Conservation (phyloP, 768 basidiomycete species). For the Amanita muscaria region DNA sequence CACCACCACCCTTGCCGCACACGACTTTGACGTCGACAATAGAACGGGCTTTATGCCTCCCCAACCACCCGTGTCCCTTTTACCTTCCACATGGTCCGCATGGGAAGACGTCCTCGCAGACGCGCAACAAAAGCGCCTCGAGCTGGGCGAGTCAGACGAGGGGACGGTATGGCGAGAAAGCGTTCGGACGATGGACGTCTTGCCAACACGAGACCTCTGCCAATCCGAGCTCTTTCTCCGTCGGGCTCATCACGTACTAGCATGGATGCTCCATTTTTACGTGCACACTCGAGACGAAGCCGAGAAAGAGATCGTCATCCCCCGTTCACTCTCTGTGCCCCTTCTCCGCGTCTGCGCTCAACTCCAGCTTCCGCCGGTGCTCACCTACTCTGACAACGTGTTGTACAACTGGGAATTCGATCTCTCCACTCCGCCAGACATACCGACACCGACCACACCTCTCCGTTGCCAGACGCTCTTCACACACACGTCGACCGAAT, state of each 20-base stretch:
- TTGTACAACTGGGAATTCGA: conserved; percentile 71
- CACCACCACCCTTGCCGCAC: conserved; percentile 26
- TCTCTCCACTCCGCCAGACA: conserved; percentile 10
- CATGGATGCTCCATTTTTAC: conserved; percentile 72
- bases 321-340: conserved; percentile 63
- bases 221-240: conserved; percentile 50
- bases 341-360: conserved; percentile 59
- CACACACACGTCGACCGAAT: conserved; percentile 72
- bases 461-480: conserved; percentile 62
- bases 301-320: conserved; percentile 48
- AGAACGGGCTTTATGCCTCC: conserved; percentile 91
- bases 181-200: conserved; percentile 40
- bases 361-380: conserved; percentile 76
- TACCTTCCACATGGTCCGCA: conserved; percentile 42
- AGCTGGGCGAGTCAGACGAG: conserved; percentile 52
- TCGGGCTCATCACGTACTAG: conserved; percentile 64
- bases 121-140: conserved; percentile 23
- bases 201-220: conserved; percentile 37
- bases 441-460: conserved; percentile 29
- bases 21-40: conserved; percentile 88
- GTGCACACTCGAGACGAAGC: conserved; percentile 41
- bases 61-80: conserved; percentile 51
- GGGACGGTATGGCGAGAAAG: conserved; percentile 38
- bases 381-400: conserved; percentile 89
- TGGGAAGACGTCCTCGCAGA: conserved; percentile 55